Percentiles rank a stretch among this genome's conserved stretches.
Evolutionary conservation across 371 early-diverging fungal genomes (phyloP).

Genomic region (Mucor sp.): DNA sequence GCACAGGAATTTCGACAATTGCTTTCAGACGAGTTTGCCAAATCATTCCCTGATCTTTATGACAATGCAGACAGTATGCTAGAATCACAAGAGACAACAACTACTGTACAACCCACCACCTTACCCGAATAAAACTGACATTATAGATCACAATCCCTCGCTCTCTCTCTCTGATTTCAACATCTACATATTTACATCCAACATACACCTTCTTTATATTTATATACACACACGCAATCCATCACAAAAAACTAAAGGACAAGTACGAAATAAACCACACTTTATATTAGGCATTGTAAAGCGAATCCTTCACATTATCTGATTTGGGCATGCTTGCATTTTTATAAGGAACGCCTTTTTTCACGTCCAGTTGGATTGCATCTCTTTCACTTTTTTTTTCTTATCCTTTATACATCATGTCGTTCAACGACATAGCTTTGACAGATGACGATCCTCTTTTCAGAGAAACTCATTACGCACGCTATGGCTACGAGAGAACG

Average conservation of each 20-base stretch:
- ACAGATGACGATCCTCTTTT: constrained; percentile 39
- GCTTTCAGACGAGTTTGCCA: constrained; percentile 42
- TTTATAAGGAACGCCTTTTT: background rate
- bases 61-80: constrained; percentile 28
- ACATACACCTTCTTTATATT: background rate
- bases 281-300: background rate
- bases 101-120: background rate
- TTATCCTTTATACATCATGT: constrained; percentile 1
- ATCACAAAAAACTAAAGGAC: background rate
- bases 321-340: background rate
- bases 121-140: background rate
- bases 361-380: background rate
- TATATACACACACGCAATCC: background rate
- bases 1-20: constrained; percentile 41
- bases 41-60: constrained; percentile 52
- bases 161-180: background rate
- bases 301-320: background rate
- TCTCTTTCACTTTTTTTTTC: background rate
- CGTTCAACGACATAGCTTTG: constrained; percentile 12
- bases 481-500: constrained; percentile 53
- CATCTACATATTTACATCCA: background rate
- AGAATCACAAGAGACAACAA: constrained; percentile 1
- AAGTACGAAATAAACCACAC: background rate
- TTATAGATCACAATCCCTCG: background rate
- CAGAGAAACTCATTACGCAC: constrained; percentile 51